phyloP scores from a whole-genome alignment of 306 rosid genomes.

The Hippophae gyantsensis region DNA sequence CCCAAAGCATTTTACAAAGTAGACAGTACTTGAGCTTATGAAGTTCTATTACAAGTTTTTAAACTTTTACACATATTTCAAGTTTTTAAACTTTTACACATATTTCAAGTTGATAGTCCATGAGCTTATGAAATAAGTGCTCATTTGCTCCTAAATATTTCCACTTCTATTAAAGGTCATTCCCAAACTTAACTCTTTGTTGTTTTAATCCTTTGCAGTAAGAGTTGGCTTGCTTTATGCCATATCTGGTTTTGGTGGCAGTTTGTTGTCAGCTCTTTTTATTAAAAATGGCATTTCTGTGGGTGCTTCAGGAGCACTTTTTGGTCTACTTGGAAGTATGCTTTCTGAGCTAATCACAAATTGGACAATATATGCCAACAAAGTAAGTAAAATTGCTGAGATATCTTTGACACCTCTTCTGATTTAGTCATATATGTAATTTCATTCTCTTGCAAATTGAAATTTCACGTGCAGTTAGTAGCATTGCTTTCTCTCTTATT shows the following conservation, averaged over 20 bases:
- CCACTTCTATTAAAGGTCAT: too few relatives aligned
- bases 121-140: too few relatives aligned
- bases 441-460: conserved; percentile 14
- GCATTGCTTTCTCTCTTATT: conserved; percentile 55
- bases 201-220: conserved; percentile 28
- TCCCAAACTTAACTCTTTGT: too few relatives aligned
- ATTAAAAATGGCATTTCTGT: conserved; percentile 59
- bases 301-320: conserved; percentile 91
- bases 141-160: too few relatives aligned
- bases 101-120: too few relatives aligned
- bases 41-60: too few relatives aligned
- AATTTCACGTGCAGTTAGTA: conserved; percentile 37
- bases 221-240: conserved; percentile 58
- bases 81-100: too few relatives aligned
- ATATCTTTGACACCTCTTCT: conserved; percentile 7
- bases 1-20: too few relatives aligned
- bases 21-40: too few relatives aligned
- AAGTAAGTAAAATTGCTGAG: conserved; percentile 39
- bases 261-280: conserved; percentile 63
- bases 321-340: conserved; percentile 85
- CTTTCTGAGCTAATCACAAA: conserved; percentile 74
- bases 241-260: conserved; percentile 79
- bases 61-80: too few relatives aligned
- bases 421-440: not conserved
- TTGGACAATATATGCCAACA: conserved; percentile 79